Base-by-base conservation (phyloP, 805 yeast genomes). In the Saccharomycopsis olivae region DNA sequence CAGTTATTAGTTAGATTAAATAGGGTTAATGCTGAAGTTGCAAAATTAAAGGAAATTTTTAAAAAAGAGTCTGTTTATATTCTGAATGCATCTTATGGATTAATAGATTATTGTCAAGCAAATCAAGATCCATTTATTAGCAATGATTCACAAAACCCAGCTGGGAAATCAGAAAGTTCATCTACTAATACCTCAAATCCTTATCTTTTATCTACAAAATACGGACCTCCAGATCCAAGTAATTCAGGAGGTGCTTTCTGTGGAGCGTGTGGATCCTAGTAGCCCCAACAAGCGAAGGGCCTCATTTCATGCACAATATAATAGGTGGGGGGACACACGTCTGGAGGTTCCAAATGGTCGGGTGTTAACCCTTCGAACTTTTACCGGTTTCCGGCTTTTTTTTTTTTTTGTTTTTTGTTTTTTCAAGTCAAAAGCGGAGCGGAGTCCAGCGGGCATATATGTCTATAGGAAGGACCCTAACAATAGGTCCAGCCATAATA, bases 81-180 rank as follows among this genome's bases (percentile, higher is more conserved):
- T 16, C 8, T 28, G 10, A 24, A 36, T 24, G 39, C 39, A 16
- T 27, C 24, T 14, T 24, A 14, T 13, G 5, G 16, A n/a, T 11
- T 36, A 19, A 28, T 28, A 5, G 39, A 36, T 28, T 36, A 28
- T 28, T 36, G 39, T 15, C 39, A 28, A 29, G 13, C 17, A 3
- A 18, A 15, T 11, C 34, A 27, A 4, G 39, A 36, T 19, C 35
- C 33, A 2, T 29, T 29, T 29, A 29, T 16, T 15, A 29, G 10
- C 10, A 23, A 23, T 23, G 10, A 28, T 9, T 28, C 8, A 9
- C 14, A 13, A 11, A 28, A 13, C 47, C 71, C 69, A 35, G 14
- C 6, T 5, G 16, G 16, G 6, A 24, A 24, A 11, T 13, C 16
- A 9, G 31, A 28, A 5, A 5, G 21, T 2, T 21, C 14, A n/a